phyloP scores from a whole-genome alignment of 2,329 filamentous ascomycete species.

The Cadophora luteo-olivacea region DNA sequence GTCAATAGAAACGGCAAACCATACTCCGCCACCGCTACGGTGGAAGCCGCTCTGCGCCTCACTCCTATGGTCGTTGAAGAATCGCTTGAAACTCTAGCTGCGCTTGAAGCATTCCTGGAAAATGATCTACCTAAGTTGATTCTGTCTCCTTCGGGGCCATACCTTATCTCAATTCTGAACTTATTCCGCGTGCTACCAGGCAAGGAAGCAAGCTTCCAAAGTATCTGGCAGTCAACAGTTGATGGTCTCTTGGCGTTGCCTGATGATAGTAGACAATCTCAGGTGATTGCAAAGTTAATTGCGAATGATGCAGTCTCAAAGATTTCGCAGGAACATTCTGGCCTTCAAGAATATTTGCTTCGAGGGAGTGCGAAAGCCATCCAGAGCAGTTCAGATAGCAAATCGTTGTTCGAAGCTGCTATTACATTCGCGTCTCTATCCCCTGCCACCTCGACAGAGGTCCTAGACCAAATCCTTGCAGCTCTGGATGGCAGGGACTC shows the following conservation, averaged over 20 bases:
- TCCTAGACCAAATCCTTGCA: conserved; percentile 43
- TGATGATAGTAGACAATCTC: not conserved
- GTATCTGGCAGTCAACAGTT: conserved; percentile 47
- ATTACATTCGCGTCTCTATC: conserved; percentile 46
- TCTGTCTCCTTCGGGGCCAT: conserved; percentile 70
- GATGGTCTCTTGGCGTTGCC: conserved; percentile 48
- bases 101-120: conserved; percentile 58
- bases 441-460: conserved; percentile 40
- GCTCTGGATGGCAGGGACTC: conserved; percentile 33
- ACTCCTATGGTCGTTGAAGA: conserved; percentile 49
- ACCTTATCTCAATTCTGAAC: conserved; percentile 71
- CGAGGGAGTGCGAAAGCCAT: conserved; percentile 50
- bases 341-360: conserved; percentile 57
- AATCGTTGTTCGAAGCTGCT: conserved; percentile 57
- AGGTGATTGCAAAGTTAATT: conserved; percentile 15
- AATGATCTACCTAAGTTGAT: conserved; percentile 65
- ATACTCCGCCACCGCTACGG: conserved; percentile 65
- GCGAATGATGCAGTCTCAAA: conserved; percentile 17
- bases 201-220: conserved; percentile 40
- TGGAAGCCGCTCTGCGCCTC: conserved; percentile 58
- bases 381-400: conserved; percentile 45
- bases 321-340: conserved; percentile 48
- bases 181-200: conserved; percentile 55
- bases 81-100: conserved; percentile 51
- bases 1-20: conserved; percentile 66